phyloP scores from a whole-genome alignment of 768 basidiomycete species.

The Pseudohyphozyma bogoriensis region DNA sequence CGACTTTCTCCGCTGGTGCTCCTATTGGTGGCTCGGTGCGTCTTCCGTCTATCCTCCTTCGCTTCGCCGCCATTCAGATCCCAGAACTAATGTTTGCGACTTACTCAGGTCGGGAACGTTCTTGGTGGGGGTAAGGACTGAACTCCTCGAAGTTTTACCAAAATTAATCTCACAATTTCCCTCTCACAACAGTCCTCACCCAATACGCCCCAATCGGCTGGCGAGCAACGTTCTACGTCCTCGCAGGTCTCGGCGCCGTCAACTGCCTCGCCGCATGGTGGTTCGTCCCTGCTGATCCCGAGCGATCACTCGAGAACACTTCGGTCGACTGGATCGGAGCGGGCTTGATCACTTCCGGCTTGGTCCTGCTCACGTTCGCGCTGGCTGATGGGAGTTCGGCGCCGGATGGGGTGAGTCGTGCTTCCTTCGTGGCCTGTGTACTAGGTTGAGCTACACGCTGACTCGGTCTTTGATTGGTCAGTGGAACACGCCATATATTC shows the following conservation, averaged over 20 bases:
- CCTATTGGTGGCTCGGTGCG: slow-evolving; percentile 64
- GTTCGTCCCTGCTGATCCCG: slow-evolving; percentile 54
- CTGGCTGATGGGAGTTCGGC: slow-evolving; percentile 59
- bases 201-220: slow-evolving; percentile 43
- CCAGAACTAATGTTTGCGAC: no score
- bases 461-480: no score
- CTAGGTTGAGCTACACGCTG: no score
- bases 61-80: no score
- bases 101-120: slow-evolving; percentile 9
- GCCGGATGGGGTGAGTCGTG: slow-evolving; percentile 38
- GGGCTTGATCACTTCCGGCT: slow-evolving; percentile 52
- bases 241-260: slow-evolving; percentile 50
- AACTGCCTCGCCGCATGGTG: slow-evolving; percentile 49
- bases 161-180: background rate
- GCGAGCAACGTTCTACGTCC: slow-evolving; percentile 57
- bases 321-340: slow-evolving; percentile 73
- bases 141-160: background rate
- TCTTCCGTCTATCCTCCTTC: slow-evolving; percentile 60
- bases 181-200: background rate
- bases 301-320: slow-evolving; percentile 34
- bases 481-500: slow-evolving; percentile 45
- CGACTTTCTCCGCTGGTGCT: slow-evolving; percentile 73
- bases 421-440: no score
- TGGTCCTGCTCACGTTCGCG: slow-evolving; percentile 62
- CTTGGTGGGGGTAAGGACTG: no score